Base-by-base conservation (phyloP, 805 yeast genomes). In the Yamadazyma nakazawae region DNA sequence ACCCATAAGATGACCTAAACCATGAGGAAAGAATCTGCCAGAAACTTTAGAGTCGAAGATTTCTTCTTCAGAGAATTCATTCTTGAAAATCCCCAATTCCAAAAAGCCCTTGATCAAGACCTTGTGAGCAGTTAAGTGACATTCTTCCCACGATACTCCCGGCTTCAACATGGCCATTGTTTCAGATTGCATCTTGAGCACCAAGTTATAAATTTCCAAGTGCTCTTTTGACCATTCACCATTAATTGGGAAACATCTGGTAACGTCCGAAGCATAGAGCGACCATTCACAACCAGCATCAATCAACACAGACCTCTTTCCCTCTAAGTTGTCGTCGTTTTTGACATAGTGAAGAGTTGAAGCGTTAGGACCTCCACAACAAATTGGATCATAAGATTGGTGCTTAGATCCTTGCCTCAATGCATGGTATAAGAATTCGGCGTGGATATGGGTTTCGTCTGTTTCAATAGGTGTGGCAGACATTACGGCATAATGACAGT, bases 231-330 rank as follows among this genome's bases (percentile, higher is more conserved):
- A 80, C 90, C 96, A 92, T 45, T 84, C 82, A 6, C 99, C 99
- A 51, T 74, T 78, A 46, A 89, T 81, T 25, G 99, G 99, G 79
- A 90, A 92, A 61, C 95, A 87, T 62, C 99, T 79, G 13, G 99
- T 94, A 37, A 94, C 97, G 63, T 92, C 99, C 37, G 89, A 76
- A 2, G 97, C 91, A 65, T 92, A 92, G 63, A 88, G 82, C 53
- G 80, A 79, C 97, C 97, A 92, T 67, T 92, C 98, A 2, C 97
- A 96, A 46, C 99, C 99, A 8, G 98, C 97, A 69, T 92, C 99
- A 45, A 92, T 84, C 51, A 92, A 76, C 11, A 92, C 76, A 5
- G 91, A 77, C 40, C 78, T 80, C 58, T 81, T 82, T 3, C 75
- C 68, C 43, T 80, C 84, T 7, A 51, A 50, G 13, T 65, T 57